Evolutionary conservation across 2,329 filamentous ascomycete species (phyloP), one percentile per base, ranked within the genome.

Genomic region (Phaeosphaeria sp.): DNA sequence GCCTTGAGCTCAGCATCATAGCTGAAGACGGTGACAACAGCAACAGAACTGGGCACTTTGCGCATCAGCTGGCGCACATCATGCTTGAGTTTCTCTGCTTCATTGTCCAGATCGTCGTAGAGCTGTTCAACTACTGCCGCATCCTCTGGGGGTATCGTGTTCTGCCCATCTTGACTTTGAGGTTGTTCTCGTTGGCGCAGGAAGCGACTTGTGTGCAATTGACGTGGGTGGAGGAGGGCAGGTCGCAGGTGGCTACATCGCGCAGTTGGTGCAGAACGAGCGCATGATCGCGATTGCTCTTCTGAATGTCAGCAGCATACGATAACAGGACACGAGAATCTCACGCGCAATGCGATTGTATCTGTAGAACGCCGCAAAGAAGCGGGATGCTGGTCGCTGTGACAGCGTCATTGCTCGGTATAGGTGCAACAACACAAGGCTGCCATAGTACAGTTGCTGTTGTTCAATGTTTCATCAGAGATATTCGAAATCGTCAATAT

Each of bases 41-140:
- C 84, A 49, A 87, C 84, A 1, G 86, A 83, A 69, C 86, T 82
- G 1, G 84, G 83, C 5, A 87, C 81, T 21, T 77, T 75, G 42
- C 86, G 84, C 80, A 86, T 85, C 43, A 84, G 66, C n/a, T 22
- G 17, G 27, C 72, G 72, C 5, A 74, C 62, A 9, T 60, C 53
- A 2, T 55, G 40, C 17, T 57, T 57, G 36, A 71, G 47, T 42
- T 49, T 27, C 15, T 39, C 51, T 39, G 56, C 40, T 40, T 57
- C 55, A 13, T 40, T n/a, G 18, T 56, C 52, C 40, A 42, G 9
- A 6, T 58, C 53, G 24, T 48, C 51, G n/a, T n/a, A n/a, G 15
- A 40, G 11, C 22, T 61, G 51, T 13, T 25, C 18, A 2, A 33
- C 8, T 22, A 15, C 44, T 15, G 39, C 25, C 24, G 56, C 60